These are phyloP conservation scores for Sphaerobolus stellatus DNA, from an alignment of 1,284 basidiomycete genomes.

Conservation along the genomic window DNA sequence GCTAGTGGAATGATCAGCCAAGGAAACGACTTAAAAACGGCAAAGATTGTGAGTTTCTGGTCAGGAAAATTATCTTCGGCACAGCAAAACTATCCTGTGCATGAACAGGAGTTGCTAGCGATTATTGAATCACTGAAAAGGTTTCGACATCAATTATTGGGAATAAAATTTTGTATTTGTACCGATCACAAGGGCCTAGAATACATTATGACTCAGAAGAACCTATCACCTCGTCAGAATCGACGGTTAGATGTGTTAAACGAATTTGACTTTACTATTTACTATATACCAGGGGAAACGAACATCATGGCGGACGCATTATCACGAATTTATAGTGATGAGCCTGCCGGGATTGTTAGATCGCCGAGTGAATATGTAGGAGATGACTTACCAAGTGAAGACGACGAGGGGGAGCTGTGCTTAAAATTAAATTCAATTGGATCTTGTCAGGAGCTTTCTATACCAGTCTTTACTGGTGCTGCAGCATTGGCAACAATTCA, in stretches of 20 bases:
- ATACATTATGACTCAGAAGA: constrained; percentile 31
- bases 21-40: constrained; percentile 19
- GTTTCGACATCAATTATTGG: constrained; percentile 25
- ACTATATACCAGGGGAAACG: constrained; percentile 31
- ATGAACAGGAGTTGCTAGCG: constrained; percentile 27
- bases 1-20: constrained; percentile 21
- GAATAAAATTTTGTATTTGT: constrained; percentile 28
- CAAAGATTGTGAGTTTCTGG: constrained; percentile 25
- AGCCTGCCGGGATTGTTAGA: constrained; percentile 9
- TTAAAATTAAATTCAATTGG: too few species aligned
- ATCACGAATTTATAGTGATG: constrained; percentile 19
- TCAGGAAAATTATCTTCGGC: constrained; percentile 31
- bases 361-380: constrained; percentile 13
- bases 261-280: constrained; percentile 34
- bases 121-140: constrained; percentile 21
- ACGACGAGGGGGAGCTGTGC: too few species aligned
- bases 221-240: constrained; percentile 30
- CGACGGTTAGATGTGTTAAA: constrained; percentile 32
- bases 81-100: constrained; percentile 27
- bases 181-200: constrained; percentile 37
- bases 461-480: neutral
- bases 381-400: neutral
- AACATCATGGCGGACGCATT: constrained; percentile 15
- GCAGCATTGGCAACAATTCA: neutral
- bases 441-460: neutral